Percentiles rank a stretch among this genome's conserved stretches.
phyloP scores from a whole-genome alignment of 2,329 filamentous ascomycete species.

The Chaetothyriales sp. region DNA sequence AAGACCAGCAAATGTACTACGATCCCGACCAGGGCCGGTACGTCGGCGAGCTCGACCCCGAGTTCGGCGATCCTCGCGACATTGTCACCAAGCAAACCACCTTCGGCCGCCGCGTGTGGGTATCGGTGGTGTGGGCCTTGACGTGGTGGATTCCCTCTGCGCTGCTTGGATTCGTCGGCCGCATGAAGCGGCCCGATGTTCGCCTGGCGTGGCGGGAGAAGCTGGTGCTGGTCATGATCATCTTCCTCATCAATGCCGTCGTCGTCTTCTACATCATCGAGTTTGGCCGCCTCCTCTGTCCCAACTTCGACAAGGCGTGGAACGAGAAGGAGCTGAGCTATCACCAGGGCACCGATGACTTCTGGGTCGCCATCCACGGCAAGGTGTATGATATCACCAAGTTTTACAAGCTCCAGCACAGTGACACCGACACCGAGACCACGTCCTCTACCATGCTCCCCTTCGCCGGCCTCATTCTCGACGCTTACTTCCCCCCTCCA shows the following conservation, averaged over 20 bases:
- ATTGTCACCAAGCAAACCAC: slow-evolving; percentile 57
- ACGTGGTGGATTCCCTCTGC: slow-evolving; percentile 95
- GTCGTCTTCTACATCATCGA: slow-evolving; percentile 87
- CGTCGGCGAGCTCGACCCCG: slow-evolving; percentile 57
- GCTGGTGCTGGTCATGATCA: slow-evolving; percentile 65
- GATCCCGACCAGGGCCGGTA: slow-evolving; percentile 52
- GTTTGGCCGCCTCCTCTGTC: slow-evolving; percentile 76
- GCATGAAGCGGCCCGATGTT: slow-evolving; percentile 95
- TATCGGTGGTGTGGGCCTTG: slow-evolving; percentile 65
- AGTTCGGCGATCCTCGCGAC: slow-evolving; percentile 62
- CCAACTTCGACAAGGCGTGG: slow-evolving; percentile 87
- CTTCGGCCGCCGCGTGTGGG: slow-evolving; percentile 59
- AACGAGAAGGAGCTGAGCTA: slow-evolving; percentile 51
- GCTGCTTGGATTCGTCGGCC: slow-evolving; percentile 62
- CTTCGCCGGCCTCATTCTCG: slow-evolving; percentile 65
- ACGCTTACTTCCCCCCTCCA: slow-evolving; percentile 74
- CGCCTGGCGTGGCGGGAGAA: slow-evolving; percentile 98
- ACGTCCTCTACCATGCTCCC: slow-evolving; percentile 54
- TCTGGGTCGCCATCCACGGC: slow-evolving; percentile 75
- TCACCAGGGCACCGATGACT: slow-evolving; percentile 63
- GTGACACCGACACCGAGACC: slow-evolving; percentile 53
- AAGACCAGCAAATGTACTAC: slow-evolving; percentile 58
- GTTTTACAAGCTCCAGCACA: slow-evolving; percentile 77
- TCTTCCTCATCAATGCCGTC: slow-evolving; percentile 63
- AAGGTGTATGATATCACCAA: slow-evolving; percentile 84